Evolutionary conservation across 495 filamentous ascomycete species (phyloP), one percentile per base, ranked within the genome.

Genomic region (Neurospora terricola): DNA sequence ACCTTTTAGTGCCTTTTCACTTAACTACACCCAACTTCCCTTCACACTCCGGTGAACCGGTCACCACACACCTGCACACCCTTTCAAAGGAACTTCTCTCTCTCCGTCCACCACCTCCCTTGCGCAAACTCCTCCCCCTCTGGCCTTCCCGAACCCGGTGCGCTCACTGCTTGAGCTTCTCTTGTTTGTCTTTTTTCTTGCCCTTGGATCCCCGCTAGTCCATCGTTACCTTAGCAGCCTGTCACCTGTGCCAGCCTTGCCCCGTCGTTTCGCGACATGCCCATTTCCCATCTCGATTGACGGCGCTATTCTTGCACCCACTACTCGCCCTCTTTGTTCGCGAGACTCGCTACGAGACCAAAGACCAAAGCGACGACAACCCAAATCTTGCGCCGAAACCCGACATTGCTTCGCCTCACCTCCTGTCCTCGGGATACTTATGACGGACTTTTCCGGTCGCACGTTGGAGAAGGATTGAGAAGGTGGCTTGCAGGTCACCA

Each of bases 31-130:
- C 54, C 78, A 72, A 76, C 45, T 48, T 76, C 77, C 72, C 54
- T 62, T 74, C 72, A 74, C 77, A 71, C 79, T 76, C 74, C 75
- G 75, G 79, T 75, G 77, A 76, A 78, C 79, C 79, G 79, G 77
- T 70, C 77, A 77, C 77, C 76, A 75, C 73, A 75, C 75, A 75
- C 76, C 73, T 62, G 59, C 73, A 59, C 54, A 62, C 54, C 54
- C 54, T 30, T 62, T 62, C 54, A 62, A 62, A 62, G 27, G 54
- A 62, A 54, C 45, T 54, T 34, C 34, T 54, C 45, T 54, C n/a
- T 54, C 45, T 54, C 45, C 70, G 37, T 71, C 45, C 36, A 40
- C 43, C 69, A 69, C 59, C 42, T 68, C 66, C 16, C 38, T 72
- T 74, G 69, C 74, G 69, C 73, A 69, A 70, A 72, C 70, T 69